Evolutionary conservation across 257 asterid species (phyloP), one percentile per base, ranked within the genome.

Genomic region (Rubia yunnanensis): DNA sequence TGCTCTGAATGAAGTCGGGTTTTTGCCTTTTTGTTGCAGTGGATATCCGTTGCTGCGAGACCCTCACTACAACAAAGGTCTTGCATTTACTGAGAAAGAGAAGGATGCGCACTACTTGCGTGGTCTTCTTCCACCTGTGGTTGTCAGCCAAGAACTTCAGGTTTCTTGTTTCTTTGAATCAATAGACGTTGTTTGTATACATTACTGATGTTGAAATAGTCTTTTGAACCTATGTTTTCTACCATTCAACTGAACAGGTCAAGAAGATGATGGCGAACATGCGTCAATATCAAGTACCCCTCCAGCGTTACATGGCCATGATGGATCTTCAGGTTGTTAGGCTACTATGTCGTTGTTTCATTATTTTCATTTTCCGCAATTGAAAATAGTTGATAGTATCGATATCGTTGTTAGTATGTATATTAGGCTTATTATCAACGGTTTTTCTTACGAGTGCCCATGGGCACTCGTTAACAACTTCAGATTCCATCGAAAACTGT

Each of bases 231-330:
- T 55, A 20, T 54, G 59, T 46, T 72, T 73, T 66, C 15, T 67
- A 60, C 10, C 27, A 32, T 63, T 34, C 50, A 5, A 39, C 28
- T 58, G 69, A 46, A 56, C 73, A 94, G 99, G 95, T 94, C 26
- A 94, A 94, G 63, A 94, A 94, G 68, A 86, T 94, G 99, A 94
- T 94, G 97, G 82, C 77, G 58, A 91, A 74, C 71, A 81, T 94
- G 77, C 98, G 98, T 13, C 89, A 91, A 65, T 94, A 94, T 77
- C 89, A 94, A 79, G 95, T 94, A 38, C 99, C 99, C 2, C 73
- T 94, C 68, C 98, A 94, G 65, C 84, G 89, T 73, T 94, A 94
- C 85, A 94, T 91, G 98, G 99, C 99, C 72, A 94, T 94, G 99
- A 94, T 88, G 99, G 99, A 94, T 81, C 97, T 94, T 72, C 99